A percentile compares a stretch with the other conserved stretches of the same genome.
phyloP scores from a whole-genome alignment of 805 yeast genomes.

The Lipomyces japonicus region DNA sequence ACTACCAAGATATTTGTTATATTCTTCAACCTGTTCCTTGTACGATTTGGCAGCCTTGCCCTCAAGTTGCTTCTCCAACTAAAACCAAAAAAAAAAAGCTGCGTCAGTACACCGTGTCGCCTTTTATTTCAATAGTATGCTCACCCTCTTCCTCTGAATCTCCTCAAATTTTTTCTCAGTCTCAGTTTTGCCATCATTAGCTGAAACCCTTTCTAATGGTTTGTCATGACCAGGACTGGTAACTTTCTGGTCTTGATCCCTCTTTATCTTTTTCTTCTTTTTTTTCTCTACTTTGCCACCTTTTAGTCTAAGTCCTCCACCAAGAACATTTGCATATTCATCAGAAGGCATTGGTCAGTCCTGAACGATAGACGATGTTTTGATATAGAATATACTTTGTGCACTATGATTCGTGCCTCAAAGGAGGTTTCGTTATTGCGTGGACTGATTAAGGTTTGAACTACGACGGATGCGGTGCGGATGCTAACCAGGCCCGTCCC shows the following conservation, averaged over 20 bases:
- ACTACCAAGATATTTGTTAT: constrained; percentile 29
- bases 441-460: no score
- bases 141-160: constrained; percentile 28
- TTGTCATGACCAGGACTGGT: background rate
- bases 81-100: background rate
- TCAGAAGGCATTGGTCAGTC: constrained; percentile 13
- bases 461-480: no score
- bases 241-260: background rate
- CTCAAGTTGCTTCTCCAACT: constrained; percentile 25
- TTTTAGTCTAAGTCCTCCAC: constrained; percentile 22
- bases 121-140: no score
- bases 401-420: no score
- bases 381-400: no score
- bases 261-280: constrained; percentile 8
- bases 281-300: constrained; percentile 23
- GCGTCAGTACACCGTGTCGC: no score
- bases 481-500: no score
- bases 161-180: constrained; percentile 30
- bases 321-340: constrained; percentile 10
- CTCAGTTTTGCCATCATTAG: constrained; percentile 19
- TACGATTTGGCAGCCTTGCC: constrained; percentile 30
- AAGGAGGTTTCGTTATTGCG: no score
- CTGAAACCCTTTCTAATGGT: background rate
- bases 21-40: constrained; percentile 30
- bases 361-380: no score